Evolutionary conservation across 2,329 filamentous ascomycete species (phyloP).

Genomic region (Epichloe sylvatica): DNA sequence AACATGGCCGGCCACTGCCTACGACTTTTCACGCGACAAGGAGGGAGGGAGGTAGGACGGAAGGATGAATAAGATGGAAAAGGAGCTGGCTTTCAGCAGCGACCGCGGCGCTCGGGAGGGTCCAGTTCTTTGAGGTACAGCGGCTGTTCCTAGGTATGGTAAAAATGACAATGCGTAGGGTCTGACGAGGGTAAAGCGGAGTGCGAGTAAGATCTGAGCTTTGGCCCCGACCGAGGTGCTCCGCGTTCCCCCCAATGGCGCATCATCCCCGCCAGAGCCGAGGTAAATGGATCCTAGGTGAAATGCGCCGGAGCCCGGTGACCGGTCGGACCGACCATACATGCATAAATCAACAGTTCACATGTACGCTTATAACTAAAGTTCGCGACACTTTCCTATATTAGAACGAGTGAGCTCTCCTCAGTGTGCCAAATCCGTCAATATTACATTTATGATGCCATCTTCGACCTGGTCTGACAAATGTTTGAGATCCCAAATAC

Average conservation of each 20-base stretch:
- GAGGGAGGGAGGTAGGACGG: background rate
- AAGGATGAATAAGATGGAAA: background rate
- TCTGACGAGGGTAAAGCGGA: background rate
- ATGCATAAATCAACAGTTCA: background rate
- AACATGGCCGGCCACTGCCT: constrained; percentile 20
- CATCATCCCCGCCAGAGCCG: background rate
- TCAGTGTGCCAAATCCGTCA: background rate
- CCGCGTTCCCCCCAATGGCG: background rate
- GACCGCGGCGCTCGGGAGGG: background rate
- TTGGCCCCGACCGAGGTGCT: background rate
- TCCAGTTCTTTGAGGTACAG: background rate
- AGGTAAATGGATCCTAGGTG: background rate
- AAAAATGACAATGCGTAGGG: background rate
- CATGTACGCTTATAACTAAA: too few relatives aligned
- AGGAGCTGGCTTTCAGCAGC: constrained; percentile 1
- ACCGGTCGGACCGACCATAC: background rate
- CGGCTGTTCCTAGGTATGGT: background rate
- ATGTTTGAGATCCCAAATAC: background rate
- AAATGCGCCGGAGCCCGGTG: background rate
- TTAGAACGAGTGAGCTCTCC: too few relatives aligned
- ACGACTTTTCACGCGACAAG: background rate
- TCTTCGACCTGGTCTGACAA: background rate
- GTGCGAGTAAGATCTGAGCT: background rate
- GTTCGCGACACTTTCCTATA: too few relatives aligned
- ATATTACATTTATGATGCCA: background rate